Conservation (phyloP, 768 basidiomycete genomes). For the Rhizopogon sp. region DNA sequence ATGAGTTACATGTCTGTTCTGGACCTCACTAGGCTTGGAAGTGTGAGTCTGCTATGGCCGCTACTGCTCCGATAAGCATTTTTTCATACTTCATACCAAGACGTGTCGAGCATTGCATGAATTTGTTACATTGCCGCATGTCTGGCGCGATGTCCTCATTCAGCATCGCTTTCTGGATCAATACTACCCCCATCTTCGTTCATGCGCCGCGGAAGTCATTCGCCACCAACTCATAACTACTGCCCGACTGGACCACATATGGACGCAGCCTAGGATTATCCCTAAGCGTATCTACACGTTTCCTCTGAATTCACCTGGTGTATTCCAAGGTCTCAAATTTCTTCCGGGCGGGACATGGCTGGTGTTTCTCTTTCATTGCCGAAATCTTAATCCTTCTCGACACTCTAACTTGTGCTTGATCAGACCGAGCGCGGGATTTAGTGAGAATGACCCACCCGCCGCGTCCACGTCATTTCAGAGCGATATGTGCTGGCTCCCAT, state of each 20-base stretch:
- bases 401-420: constrained; percentile 26
- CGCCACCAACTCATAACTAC: constrained; percentile 19
- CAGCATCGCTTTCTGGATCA: constrained; percentile 19
- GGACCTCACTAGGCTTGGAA: constrained; percentile 19
- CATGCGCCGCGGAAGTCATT: constrained; percentile 14
- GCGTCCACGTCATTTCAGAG: constrained; percentile 20
- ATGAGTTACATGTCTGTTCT: constrained; percentile 22
- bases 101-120: constrained; percentile 20
- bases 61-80: neutral
- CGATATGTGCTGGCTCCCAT: constrained; percentile 23
- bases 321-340: constrained; percentile 27
- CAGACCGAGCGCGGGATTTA: constrained; percentile 10
- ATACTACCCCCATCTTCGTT: constrained; percentile 20
- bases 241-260: constrained; percentile 1
- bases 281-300: constrained; percentile 14
- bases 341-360: constrained; percentile 25
- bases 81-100: constrained; percentile 6
- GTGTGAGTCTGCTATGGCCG: constrained; percentile 13
- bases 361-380: constrained; percentile 26
- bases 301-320: constrained; percentile 23
- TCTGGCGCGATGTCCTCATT: constrained; percentile 21
- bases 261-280: neutral
- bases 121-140: constrained; percentile 19
- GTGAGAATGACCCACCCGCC: constrained; percentile 2
- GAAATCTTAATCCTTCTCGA: constrained; percentile 21